A percentile compares a stretch with the other conserved stretches of the same genome.
These are phyloP conservation scores for Alternaria burnsii DNA, from an alignment of 2,329 filamentous ascomycete genomes.

Conservation along the genomic window DNA sequence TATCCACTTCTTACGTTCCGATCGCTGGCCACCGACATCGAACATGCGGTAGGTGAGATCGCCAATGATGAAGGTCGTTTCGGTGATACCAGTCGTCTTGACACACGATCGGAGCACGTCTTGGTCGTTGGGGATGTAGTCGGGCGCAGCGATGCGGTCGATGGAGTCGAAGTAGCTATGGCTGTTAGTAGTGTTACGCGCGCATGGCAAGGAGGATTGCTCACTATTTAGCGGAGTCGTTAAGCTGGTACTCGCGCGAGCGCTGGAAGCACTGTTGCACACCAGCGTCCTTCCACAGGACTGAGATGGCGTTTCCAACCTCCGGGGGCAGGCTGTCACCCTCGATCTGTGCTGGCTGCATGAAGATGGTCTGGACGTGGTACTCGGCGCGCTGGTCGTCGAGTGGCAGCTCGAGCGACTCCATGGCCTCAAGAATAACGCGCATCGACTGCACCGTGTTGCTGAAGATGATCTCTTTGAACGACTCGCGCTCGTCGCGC, in stretches of 20 bases:
- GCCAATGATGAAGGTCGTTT: constrained; percentile 94
- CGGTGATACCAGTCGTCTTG: constrained; percentile 96
- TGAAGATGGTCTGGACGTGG: constrained; percentile 98
- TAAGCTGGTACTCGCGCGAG: constrained; percentile 93
- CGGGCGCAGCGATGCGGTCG: constrained; percentile 85
- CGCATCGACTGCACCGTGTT: constrained; percentile 76
- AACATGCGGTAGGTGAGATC: constrained; percentile 97
- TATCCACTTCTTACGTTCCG: constrained; percentile 99
- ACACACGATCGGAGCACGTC: constrained; percentile 95
- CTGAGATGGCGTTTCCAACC: constrained; percentile 91
- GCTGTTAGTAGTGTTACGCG: constrained; percentile 24
- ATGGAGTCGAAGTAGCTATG: constrained; percentile 94
- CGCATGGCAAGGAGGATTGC: constrained; percentile 50
- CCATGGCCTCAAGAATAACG: constrained; percentile 74
- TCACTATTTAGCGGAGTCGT: constrained; percentile 96
- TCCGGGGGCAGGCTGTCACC: constrained; percentile 93
- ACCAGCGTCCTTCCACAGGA: constrained; percentile 90
- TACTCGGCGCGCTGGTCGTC: constrained; percentile 94
- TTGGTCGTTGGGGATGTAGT: constrained; percentile 95
- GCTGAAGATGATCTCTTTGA: constrained; percentile 77
- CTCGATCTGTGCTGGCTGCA: constrained; percentile 97
- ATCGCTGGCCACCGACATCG: constrained; percentile 93
- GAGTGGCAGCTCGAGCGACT: constrained; percentile 78
- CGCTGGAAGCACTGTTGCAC: constrained; percentile 96
- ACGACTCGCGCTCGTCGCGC: constrained; percentile 78